phyloP scores from a whole-genome alignment of 331 rosid genomes.

The Cydonia oblonga region DNA sequence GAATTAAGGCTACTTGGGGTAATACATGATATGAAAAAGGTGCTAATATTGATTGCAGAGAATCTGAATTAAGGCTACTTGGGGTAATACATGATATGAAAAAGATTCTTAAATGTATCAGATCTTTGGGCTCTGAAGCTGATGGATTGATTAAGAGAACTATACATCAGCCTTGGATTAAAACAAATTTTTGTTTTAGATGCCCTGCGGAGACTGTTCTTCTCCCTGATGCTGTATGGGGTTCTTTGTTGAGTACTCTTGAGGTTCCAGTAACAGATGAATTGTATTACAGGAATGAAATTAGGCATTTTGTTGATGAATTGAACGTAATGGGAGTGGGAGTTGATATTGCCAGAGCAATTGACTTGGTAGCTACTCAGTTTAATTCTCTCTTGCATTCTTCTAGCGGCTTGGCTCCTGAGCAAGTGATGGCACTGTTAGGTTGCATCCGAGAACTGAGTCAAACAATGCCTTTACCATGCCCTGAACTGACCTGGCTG shows the following conservation, averaged over 20 bases:
- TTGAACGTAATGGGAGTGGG: conserved; percentile 11
- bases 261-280: conserved; percentile 12
- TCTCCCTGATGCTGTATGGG: neutral
- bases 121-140: neutral
- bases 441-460: neutral
- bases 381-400: neutral
- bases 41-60: conserved; percentile 1
- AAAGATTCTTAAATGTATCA: conserved; percentile 11
- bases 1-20: conserved; percentile 14
- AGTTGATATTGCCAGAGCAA: neutral
- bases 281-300: neutral
- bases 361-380: neutral
- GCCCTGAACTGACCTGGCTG: neutral
- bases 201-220: conserved; percentile 1
- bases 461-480: neutral
- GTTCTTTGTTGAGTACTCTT: neutral
- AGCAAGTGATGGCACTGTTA: neutral
- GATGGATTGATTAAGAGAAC: neutral
- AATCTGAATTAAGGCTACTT: no score
- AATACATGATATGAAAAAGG: neutral
- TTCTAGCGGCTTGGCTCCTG: neutral
- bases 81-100: no score
- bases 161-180: neutral
- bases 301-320: neutral
- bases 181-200: conserved; percentile 1